A percentile compares a stretch with the other conserved stretches of the same genome.
Evolutionary conservation across 768 basidiomycete genomes (phyloP).

Genomic region (Leccinum olivaceopallidum): DNA sequence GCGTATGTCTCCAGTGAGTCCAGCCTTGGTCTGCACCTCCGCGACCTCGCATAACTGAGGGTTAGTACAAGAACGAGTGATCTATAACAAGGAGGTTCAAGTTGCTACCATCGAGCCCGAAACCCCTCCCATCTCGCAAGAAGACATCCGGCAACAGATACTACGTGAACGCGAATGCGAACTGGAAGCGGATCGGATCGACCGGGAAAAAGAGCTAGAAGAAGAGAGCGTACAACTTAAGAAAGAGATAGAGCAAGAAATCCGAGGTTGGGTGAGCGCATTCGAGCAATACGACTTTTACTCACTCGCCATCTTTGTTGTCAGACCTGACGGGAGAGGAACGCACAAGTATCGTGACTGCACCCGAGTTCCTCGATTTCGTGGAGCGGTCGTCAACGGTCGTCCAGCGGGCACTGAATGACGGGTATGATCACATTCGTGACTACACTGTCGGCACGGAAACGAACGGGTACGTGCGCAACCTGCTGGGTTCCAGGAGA

Average conservation of each 20-base stretch:
- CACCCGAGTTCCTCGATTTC: constrained; percentile 91
- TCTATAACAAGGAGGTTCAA: constrained; percentile 84
- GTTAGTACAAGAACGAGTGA: constrained; percentile 62
- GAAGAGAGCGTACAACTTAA: constrained; percentile 59
- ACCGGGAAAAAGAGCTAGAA: constrained; percentile 76
- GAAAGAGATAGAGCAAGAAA: constrained; percentile 83
- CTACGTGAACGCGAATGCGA: constrained; percentile 50
- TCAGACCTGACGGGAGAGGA: constrained; percentile 74
- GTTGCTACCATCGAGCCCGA: constrained; percentile 67
- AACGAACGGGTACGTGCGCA: constrained; percentile 66
- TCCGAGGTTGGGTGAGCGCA: constrained; percentile 55
- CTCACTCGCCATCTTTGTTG: too few relatives aligned
- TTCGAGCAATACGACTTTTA: background rate
- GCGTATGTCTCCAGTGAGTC: constrained; percentile 45
- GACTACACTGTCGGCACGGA: constrained; percentile 94
- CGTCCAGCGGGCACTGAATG: constrained; percentile 91
- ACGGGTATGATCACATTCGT: constrained; percentile 94
- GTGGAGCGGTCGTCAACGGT: constrained; percentile 95
- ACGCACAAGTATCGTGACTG: constrained; percentile 74
- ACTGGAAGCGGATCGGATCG: constrained; percentile 63
- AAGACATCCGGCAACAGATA: constrained; percentile 54
- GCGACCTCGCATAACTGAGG: constrained; percentile 2
- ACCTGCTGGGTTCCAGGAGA: background rate
- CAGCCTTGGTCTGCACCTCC: background rate
- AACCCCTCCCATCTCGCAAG: constrained; percentile 53